These are phyloP conservation scores for Sarocladium brachiariae DNA, from an alignment of 2,329 filamentous ascomycete species.

Conservation along the genomic window DNA sequence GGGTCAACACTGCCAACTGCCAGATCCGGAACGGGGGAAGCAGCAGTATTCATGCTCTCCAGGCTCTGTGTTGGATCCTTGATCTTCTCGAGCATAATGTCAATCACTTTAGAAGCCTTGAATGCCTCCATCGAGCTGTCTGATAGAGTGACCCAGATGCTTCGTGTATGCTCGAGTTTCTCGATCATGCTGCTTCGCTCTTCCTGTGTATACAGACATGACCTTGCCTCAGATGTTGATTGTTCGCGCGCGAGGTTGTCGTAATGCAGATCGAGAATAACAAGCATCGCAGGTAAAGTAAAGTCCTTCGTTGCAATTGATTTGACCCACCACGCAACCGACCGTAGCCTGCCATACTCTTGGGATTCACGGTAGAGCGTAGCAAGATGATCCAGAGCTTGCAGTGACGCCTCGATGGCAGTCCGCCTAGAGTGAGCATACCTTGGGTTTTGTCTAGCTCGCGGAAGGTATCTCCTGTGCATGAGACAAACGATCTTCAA, in stretches of 20 bases:
- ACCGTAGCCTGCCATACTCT: conserved; percentile 62
- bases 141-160: conserved; percentile 73
- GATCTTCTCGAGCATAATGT: conserved; percentile 77
- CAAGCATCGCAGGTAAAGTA: conserved; percentile 75
- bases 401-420: conserved; percentile 81
- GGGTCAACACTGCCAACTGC: conserved; percentile 10
- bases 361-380: conserved; percentile 70
- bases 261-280: conserved; percentile 76
- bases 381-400: conserved; percentile 69
- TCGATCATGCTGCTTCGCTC: conserved; percentile 69
- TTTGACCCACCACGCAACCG: conserved; percentile 71
- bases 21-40: conserved; percentile 6
- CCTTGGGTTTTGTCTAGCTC: conserved; percentile 68
- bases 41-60: background rate
- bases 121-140: conserved; percentile 82
- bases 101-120: conserved; percentile 76
- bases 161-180: conserved; percentile 62
- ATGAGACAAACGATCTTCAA: conserved; percentile 85
- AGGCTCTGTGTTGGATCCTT: conserved; percentile 24
- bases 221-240: conserved; percentile 29
- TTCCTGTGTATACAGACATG: conserved; percentile 48
- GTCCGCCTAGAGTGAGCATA: conserved; percentile 79
- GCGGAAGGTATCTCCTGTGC: conserved; percentile 79
- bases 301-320: conserved; percentile 81
- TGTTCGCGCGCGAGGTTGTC: conserved; percentile 43